Base-by-base conservation (phyloP, 495 filamentous ascomycete genomes). In the Penicillium canariense region DNA sequence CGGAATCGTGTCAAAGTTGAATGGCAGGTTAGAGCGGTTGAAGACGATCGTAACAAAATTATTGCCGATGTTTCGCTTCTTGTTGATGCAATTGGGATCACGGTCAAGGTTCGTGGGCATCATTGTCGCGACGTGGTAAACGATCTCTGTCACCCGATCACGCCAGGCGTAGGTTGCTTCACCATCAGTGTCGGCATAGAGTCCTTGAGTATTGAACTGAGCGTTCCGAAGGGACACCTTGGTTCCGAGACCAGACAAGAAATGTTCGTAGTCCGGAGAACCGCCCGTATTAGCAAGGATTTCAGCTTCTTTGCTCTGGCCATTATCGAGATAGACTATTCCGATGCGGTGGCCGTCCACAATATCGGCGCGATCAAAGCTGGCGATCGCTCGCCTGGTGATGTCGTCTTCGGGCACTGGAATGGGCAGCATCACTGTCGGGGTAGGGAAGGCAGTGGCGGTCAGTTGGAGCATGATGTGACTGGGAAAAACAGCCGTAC, bases 31-130 rank as follows among this genome's bases (percentile, higher is more conserved):
- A 14, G 92, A 96, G 54, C 94, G 88, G 66, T 99, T 99, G 75
- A 91, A 99, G 45, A 99, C 85, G 60, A 99, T 96, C 61, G 95
- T 97, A 58, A 99, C 95, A 62, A 87, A 95, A 73, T 99, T 96
- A 63, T 99, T 99, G 35, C 95, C 95, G 36, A 96, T 91, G 62
- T 99, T 96, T 4, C 85, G 80, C 68, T 99, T 99, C 76, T 99
- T 99, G 63, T 81, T 80, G 58, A 84, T 82, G 59, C 86, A 91
- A 12, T 79, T 77, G 12, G 87, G 83, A 62, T 97, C 91, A 35
- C 81, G 76, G 26, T 88, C 82, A 23, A 85, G 75, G 65, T 92
- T 80, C 17, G 89, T 94, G 10, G 95, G 95, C 95, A 99, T 99
- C 80, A 96, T 88, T 11, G 92, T 97, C 2, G 90, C 86, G 38